Evolutionary conservation across 306 rosid genomes (phyloP).

Genomic region (Dryas alaskensis): DNA sequence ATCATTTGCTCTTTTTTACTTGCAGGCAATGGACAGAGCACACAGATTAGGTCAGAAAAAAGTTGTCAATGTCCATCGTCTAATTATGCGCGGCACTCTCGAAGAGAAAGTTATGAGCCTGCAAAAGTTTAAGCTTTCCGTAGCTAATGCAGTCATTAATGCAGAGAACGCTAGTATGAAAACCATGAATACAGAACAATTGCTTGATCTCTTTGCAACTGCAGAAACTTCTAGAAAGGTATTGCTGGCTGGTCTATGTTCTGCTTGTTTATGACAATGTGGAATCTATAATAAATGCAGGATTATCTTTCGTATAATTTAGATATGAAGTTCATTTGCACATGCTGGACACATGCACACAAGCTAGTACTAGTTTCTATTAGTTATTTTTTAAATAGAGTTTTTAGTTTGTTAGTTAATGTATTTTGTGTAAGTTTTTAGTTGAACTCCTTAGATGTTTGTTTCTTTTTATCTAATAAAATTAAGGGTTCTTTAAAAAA

Average conservation of each 20-base stretch:
- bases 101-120: slow-evolving; percentile 99
- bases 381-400: background rate
- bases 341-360: background rate
- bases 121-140: slow-evolving; percentile 81
- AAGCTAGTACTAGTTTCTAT: background rate
- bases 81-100: slow-evolving; percentile 96
- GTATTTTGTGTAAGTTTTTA: background rate
- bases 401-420: background rate
- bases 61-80: slow-evolving; percentile 92
- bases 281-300: background rate
- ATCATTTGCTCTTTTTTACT: slow-evolving; percentile 17
- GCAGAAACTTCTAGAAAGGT: slow-evolving; percentile 78
- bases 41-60: slow-evolving; percentile 95
- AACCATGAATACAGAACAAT: slow-evolving; percentile 98
- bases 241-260: slow-evolving; percentile 13
- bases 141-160: slow-evolving; percentile 95
- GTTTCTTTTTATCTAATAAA: background rate
- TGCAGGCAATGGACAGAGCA: slow-evolving; percentile 99
- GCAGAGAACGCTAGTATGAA: slow-evolving; percentile 93
- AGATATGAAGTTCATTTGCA: background rate
- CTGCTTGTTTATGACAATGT: background rate
- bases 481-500: no score
- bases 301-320: background rate
- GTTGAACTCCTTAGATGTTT: background rate
- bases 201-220: slow-evolving; percentile 90